These are phyloP conservation scores for Mortierella sp. DNA, from an alignment of 371 early-diverging fungal genomes.

Conservation along the genomic window DNA sequence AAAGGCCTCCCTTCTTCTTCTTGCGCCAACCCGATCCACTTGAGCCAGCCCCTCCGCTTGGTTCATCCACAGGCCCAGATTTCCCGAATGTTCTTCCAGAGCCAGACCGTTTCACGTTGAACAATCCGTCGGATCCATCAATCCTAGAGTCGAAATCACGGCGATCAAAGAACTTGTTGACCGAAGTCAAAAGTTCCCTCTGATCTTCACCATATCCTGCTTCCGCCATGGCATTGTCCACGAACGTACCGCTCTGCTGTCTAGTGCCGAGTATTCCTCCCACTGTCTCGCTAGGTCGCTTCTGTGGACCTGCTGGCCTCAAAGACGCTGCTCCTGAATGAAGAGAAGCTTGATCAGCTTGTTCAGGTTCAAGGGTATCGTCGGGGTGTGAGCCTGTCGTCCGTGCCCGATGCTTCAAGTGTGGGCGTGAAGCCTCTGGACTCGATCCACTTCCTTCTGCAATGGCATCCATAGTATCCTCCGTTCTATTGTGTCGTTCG, in stretches of 20 bases:
- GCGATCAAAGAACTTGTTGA: slow-evolving; percentile 47
- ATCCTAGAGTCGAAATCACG: slow-evolving; percentile 43
- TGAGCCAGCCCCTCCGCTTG: background rate
- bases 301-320: background rate
- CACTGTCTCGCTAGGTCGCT: background rate
- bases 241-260: slow-evolving; percentile 27
- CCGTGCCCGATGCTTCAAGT: background rate
- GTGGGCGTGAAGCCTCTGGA: background rate
- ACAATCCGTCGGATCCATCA: slow-evolving; percentile 10
- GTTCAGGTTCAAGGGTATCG: background rate
- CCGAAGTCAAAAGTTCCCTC: slow-evolving; percentile 14
- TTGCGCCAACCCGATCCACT: background rate
- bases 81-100: background rate
- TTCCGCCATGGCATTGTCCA: slow-evolving; percentile 36
- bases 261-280: slow-evolving; percentile 1
- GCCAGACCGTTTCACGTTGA: background rate
- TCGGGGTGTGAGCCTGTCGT: background rate
- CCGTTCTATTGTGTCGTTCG: background rate
- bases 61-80: background rate
- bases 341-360: background rate
- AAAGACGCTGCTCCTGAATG: background rate
- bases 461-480: background rate
- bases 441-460: background rate
- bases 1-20: background rate
- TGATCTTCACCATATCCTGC: slow-evolving; percentile 27